Conservation (phyloP, 2,329 filamentous ascomycete genomes). For the Pseudogymnoascus sp. region DNA sequence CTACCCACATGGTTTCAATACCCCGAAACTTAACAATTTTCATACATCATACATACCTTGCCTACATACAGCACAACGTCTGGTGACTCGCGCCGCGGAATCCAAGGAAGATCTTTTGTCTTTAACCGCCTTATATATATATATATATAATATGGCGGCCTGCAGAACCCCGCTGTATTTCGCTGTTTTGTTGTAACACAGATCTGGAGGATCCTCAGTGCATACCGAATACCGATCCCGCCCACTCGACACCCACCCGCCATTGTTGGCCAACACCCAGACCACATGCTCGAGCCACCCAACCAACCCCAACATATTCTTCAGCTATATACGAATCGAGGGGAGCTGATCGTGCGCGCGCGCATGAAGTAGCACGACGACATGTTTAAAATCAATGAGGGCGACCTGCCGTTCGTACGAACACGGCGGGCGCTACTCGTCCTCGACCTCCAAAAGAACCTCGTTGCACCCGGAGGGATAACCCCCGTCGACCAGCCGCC, state of each 20-base stretch:
- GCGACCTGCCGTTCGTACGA: constrained; percentile 46
- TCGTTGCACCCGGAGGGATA: constrained; percentile 60
- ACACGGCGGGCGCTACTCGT: constrained; percentile 67
- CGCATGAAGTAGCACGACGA: background rate
- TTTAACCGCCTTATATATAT: background rate
- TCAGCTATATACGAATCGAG: background rate
- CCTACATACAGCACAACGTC: background rate
- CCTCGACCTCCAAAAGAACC: constrained; percentile 87
- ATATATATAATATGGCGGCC: background rate
- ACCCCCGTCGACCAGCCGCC: constrained; percentile 56
- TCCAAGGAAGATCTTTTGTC: background rate
- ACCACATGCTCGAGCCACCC: background rate
- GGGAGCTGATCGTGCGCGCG: background rate
- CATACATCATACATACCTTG: background rate
- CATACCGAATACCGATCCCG: background rate
- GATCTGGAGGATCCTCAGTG: background rate
- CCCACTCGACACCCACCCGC: background rate
- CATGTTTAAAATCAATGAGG: constrained; percentile 51
- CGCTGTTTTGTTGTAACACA: background rate
- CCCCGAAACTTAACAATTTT: background rate
- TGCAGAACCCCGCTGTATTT: background rate
- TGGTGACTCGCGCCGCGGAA: background rate
- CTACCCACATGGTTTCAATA: constrained; percentile 1
- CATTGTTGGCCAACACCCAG: background rate
- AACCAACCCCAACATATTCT: background rate